phyloP scores from a whole-genome alignment of 2,329 filamentous ascomycete species.

The Coccinonectria pachysandricola region DNA sequence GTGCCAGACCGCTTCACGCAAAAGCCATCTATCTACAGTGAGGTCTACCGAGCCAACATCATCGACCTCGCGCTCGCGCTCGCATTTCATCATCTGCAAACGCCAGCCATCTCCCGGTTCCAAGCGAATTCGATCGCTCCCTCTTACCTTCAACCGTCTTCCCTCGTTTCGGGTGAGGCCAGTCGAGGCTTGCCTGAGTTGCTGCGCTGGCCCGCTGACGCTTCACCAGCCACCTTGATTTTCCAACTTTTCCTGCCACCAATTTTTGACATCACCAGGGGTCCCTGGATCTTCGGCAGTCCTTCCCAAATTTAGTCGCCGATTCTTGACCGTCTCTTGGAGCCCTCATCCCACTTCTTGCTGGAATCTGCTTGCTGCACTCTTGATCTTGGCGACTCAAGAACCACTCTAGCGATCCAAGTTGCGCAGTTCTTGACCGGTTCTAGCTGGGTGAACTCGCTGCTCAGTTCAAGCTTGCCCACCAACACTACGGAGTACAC shows the following conservation, averaged over 20 bases:
- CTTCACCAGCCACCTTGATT: constrained; percentile 13
- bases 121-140: too few relatives aligned
- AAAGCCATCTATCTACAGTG: too few relatives aligned
- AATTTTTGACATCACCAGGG: constrained; percentile 23
- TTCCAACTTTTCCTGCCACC: constrained; percentile 19
- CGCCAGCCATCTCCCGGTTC: constrained; percentile 1
- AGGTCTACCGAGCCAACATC: too few relatives aligned
- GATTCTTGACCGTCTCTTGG: constrained; percentile 6
- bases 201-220: constrained; percentile 8
- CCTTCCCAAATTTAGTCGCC: constrained; percentile 4
- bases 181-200: constrained; percentile 1
- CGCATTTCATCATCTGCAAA: too few relatives aligned
- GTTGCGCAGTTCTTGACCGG: too few relatives aligned
- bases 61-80: too few relatives aligned
- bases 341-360: constrained; percentile 5
- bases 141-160: too few relatives aligned
- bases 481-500: constrained; percentile 3
- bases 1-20: too few relatives aligned
- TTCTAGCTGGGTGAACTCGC: constrained; percentile 5
- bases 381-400: constrained; percentile 8
- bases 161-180: too few relatives aligned
- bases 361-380: constrained; percentile 1
- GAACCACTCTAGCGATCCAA: constrained; percentile 10
- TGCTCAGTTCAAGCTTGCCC: constrained; percentile 10
- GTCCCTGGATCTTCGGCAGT: constrained; percentile 7